Percentiles rank a stretch among this genome's conserved stretches.
phyloP scores from a whole-genome alignment of 352 stramenopile genomes.

The Pythium scleroteichum region DNA sequence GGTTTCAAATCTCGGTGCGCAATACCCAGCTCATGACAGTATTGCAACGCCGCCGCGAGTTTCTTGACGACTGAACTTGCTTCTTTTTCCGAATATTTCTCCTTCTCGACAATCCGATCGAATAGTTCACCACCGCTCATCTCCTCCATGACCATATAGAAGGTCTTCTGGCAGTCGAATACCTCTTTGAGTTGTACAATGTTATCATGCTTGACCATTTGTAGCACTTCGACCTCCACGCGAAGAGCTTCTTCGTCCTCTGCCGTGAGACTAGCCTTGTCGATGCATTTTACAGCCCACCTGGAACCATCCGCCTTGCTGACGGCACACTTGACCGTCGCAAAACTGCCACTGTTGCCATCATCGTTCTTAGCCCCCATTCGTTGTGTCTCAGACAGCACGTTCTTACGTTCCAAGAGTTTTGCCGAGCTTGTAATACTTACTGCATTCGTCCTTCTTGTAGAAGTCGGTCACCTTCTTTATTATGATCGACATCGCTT shows the following conservation, averaged over 20 bases:
- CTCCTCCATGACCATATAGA: slow-evolving; percentile 93
- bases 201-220: slow-evolving; percentile 83
- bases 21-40: slow-evolving; percentile 90
- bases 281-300: slow-evolving; percentile 87
- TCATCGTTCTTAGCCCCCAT: too few relatives aligned
- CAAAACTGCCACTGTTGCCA: slow-evolving; percentile 70
- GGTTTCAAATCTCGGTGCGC: slow-evolving; percentile 90
- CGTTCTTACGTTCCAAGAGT: slow-evolving; percentile 76
- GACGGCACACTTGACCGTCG: slow-evolving; percentile 82
- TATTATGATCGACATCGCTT: slow-evolving; percentile 72
- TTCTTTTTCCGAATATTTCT: slow-evolving; percentile 92
- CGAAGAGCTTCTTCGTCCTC: slow-evolving; percentile 82
- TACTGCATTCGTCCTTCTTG: slow-evolving; percentile 87
- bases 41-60: slow-evolving; percentile 78
- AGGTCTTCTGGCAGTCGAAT: slow-evolving; percentile 87
- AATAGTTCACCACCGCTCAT: slow-evolving; percentile 92
- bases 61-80: slow-evolving; percentile 84
- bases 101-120: slow-evolving; percentile 91
- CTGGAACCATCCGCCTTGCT: slow-evolving; percentile 74
- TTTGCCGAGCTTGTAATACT: slow-evolving; percentile 90
- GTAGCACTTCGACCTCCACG: slow-evolving; percentile 83
- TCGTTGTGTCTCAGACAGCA: too few relatives aligned
- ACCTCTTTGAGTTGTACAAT: slow-evolving; percentile 89
- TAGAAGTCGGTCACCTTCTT: slow-evolving; percentile 88
- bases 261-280: slow-evolving; percentile 73